Percentiles rank a stretch among this genome's conserved stretches.
These are phyloP conservation scores for Termitomyces sp. DNA, from an alignment of 768 basidiomycete species.

Conservation along the genomic window DNA sequence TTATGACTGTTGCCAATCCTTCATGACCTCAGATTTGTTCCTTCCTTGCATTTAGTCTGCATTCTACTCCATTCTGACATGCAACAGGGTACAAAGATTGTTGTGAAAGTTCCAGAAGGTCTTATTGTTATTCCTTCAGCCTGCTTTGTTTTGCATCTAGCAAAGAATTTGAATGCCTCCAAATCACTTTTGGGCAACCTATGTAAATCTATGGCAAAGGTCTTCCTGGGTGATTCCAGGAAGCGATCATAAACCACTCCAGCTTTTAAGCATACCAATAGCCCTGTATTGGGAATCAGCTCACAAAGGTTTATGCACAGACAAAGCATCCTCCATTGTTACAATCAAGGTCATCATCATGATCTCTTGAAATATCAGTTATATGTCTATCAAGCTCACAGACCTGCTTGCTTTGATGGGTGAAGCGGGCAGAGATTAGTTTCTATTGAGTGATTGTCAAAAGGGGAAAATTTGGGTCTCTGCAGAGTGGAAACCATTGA, in stretches of 20 bases:
- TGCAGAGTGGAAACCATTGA: conserved; percentile 90
- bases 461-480: conserved; percentile 76
- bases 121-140: no score
- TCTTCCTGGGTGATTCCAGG: conserved; percentile 51
- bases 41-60: no score
- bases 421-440: conserved; percentile 81
- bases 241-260: conserved; percentile 55
- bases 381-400: conserved; percentile 67
- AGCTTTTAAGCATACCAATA: conserved; percentile 76
- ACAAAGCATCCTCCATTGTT: conserved; percentile 63
- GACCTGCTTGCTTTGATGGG: conserved; percentile 71
- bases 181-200: conserved; percentile 70
- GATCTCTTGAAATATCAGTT: conserved; percentile 78
- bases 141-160: conserved; percentile 92
- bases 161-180: conserved; percentile 82
- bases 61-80: no score
- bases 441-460: conserved; percentile 73
- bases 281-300: conserved; percentile 87
- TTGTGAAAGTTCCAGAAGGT: no score
- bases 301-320: conserved; percentile 86
- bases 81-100: no score
- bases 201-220: conserved; percentile 76
- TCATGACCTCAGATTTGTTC: no score
- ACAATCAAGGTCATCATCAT: conserved; percentile 75
- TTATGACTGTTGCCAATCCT: no score